Percentiles rank a stretch among this genome's conserved stretches.
Evolutionary conservation across 441 rosid species (phyloP).

Genomic region (Pelargonium citronellum): DNA sequence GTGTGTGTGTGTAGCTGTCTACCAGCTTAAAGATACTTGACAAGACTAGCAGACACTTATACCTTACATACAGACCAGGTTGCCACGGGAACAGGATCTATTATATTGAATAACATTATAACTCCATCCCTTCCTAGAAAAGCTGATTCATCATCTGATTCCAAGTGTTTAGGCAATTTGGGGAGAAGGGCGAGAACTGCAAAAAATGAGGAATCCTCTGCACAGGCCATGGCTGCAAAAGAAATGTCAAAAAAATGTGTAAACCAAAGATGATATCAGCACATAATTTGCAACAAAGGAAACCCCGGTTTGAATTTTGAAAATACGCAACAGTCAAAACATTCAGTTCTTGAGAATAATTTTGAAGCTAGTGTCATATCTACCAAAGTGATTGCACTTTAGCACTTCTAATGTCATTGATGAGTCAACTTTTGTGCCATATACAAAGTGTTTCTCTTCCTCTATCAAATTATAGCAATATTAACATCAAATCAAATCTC

Average conservation of each 20-base stretch:
- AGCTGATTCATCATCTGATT: conserved; percentile 14
- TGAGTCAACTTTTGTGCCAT: no score
- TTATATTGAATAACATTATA: conserved; percentile 19
- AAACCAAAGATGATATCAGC: no score
- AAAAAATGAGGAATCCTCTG: conserved; percentile 18
- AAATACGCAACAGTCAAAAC: no score
- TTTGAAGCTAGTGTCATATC: not conserved
- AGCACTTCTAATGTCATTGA: not conserved
- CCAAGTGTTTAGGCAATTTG: not conserved
- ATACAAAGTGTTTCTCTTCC: no score
- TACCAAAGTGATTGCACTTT: not conserved
- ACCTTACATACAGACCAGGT: conserved; percentile 28
- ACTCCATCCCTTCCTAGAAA: conserved; percentile 24
- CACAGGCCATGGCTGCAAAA: conserved; percentile 22
- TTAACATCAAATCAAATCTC: no score
- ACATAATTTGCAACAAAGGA: no score
- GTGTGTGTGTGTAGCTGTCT: not conserved
- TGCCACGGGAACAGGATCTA: conserved; percentile 21
- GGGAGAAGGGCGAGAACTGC: conserved; percentile 28
- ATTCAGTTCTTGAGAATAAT: not conserved
- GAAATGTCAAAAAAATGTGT: not conserved
- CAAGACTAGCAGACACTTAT: not conserved
- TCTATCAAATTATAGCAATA: no score
- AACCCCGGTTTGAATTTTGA: no score
- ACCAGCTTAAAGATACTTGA: not conserved